phyloP scores from a whole-genome alignment of 176 grass and related monocot species.

The Triticum aestivum region IWGSC_CS_RefSeq_v2.1 NC_057806.1:666131533-666132032 shows the following conservation, averaged over 20 bases:
- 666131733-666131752: conserved; percentile 85
- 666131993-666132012: conserved; percentile 74
- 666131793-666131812: conserved; percentile 87
- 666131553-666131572: not conserved
- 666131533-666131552: not conserved
- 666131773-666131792: conserved; percentile 86
- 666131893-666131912: conserved; percentile 90
- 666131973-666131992: conserved; percentile 69
- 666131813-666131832: conserved; percentile 79
- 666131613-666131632: not conserved
- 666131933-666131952: conserved; percentile 74
- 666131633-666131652: not conserved
- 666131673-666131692: conserved; percentile 77
- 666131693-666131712: conserved; percentile 84
- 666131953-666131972: conserved; percentile 75
- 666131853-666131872: conserved; percentile 83
- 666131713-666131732: conserved; percentile 90
- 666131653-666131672: conserved; percentile 35
- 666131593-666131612: not conserved
- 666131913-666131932: conserved; percentile 73
- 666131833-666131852: conserved; percentile 85
- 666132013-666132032: conserved; percentile 20
- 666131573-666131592: not conserved
- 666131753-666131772: conserved; percentile 75
- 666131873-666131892: conserved; percentile 89